phyloP scores from a whole-genome alignment of 2,329 filamentous ascomycete species.

The Talaromyces funiculosus region DNA sequence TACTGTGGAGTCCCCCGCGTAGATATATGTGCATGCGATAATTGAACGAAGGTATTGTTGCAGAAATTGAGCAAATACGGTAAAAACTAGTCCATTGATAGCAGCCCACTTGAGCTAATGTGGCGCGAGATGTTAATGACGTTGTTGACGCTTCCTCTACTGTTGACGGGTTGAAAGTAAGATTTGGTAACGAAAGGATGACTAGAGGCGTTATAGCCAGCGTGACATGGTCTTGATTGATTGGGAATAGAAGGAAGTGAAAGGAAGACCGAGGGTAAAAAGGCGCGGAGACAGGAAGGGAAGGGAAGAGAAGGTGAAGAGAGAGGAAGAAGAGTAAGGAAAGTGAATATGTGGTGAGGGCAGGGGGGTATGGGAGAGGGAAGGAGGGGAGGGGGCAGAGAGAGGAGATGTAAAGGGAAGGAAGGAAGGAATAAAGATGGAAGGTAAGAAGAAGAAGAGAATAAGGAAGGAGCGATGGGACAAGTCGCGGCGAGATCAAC shows the following conservation, averaged over 20 bases:
- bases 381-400: constrained; percentile 3
- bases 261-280: neutral
- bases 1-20: neutral
- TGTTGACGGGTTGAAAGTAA: constrained; percentile 4
- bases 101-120: neutral
- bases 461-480: neutral
- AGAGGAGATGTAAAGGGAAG: neutral
- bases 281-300: neutral
- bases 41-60: neutral
- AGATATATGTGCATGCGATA: neutral
- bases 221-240: constrained; percentile 3
- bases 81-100: neutral
- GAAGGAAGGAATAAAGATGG: neutral
- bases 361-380: constrained; percentile 5
- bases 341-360: constrained; percentile 11
- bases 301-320: neutral
- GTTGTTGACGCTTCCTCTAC: neutral
- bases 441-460: neutral
- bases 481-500: constrained; percentile 2
- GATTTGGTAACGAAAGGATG: constrained; percentile 1
- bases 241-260: constrained; percentile 1
- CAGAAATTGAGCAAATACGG: neutral
- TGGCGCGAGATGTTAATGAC: neutral
- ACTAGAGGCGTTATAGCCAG: neutral
- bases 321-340: neutral